Conservation (phyloP, 768 basidiomycete species). For the Leucocoprinus leucothites region DNA sequence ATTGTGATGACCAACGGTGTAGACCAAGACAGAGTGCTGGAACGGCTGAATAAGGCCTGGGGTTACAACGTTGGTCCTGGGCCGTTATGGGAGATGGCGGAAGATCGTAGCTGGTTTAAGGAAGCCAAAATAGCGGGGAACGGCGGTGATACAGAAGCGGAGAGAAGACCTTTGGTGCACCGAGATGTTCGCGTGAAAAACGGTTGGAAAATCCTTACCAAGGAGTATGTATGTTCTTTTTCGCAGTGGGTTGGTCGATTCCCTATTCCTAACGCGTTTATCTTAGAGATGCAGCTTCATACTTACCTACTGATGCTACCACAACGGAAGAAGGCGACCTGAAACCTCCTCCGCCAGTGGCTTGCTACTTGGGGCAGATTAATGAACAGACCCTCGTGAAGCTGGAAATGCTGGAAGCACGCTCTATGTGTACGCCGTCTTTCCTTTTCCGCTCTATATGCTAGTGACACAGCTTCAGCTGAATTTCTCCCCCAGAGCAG, state of each 20-base stretch:
- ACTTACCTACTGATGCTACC: conserved; percentile 53
- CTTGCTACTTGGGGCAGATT: conserved; percentile 68
- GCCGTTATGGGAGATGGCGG: conserved; percentile 74
- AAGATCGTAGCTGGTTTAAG: conserved; percentile 78
- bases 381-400: conserved; percentile 46
- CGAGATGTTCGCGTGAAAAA: conserved; percentile 35
- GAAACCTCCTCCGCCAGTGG: conserved; percentile 49
- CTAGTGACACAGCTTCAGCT: conserved; percentile 36
- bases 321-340: conserved; percentile 50
- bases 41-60: conserved; percentile 68
- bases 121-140: conserved; percentile 40
- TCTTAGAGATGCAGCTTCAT: conserved; percentile 51
- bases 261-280: conserved; percentile 7
- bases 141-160: conserved; percentile 42
- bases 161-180: conserved; percentile 60
- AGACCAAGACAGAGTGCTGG: conserved; percentile 44
- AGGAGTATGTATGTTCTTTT: conserved; percentile 40
- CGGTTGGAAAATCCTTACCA: conserved; percentile 43
- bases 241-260: background rate
- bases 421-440: conserved; percentile 50
- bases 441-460: background rate
- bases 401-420: conserved; percentile 53
- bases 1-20: conserved; percentile 53
- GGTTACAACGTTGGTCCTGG: conserved; percentile 73
- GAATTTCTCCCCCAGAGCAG: conserved; percentile 54